Percentiles rank a stretch among this genome's conserved stretches.
These are phyloP conservation scores for Fusarium secorum DNA, from an alignment of 2,329 filamentous ascomycete species.

Conservation along the genomic window DNA sequence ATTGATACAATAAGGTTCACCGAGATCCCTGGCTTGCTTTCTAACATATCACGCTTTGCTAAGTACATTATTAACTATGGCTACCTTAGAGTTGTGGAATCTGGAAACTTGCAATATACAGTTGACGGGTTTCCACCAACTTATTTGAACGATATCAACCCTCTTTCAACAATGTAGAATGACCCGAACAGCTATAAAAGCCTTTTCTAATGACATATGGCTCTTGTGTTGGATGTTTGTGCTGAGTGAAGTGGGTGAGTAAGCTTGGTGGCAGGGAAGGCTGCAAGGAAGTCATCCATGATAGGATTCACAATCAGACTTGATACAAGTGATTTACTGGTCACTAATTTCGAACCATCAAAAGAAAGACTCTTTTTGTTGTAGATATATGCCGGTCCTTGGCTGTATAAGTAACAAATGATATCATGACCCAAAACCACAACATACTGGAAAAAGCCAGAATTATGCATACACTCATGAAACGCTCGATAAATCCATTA, in stretches of 20 bases:
- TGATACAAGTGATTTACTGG: not conserved
- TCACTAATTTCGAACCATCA: not conserved
- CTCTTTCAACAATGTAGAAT: not conserved
- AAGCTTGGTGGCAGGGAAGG: not conserved
- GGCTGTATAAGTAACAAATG: constrained; percentile 17
- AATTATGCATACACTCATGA: constrained; percentile 22
- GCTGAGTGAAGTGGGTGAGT: not conserved
- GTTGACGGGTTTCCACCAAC: not conserved
- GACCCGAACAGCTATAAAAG: too few relatives aligned
- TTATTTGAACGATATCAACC: not conserved
- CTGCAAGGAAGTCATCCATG: not conserved
- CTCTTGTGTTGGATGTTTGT: not conserved
- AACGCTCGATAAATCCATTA: constrained; percentile 24
- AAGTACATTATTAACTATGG: not conserved
- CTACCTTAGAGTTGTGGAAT: too few relatives aligned
- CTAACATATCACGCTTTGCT: not conserved
- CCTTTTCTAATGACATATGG: too few relatives aligned
- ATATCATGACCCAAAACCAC: constrained; percentile 27
- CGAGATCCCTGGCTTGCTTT: not conserved
- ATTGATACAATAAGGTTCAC: not conserved
- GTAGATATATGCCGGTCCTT: not conserved
- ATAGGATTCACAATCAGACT: not conserved
- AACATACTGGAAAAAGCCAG: not conserved
- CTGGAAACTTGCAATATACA: too few relatives aligned
- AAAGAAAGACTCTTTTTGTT: constrained; percentile 10